Conservation (phyloP, 495 filamentous ascomycete species). For the Staphylotrichum longicolle region DNA sequence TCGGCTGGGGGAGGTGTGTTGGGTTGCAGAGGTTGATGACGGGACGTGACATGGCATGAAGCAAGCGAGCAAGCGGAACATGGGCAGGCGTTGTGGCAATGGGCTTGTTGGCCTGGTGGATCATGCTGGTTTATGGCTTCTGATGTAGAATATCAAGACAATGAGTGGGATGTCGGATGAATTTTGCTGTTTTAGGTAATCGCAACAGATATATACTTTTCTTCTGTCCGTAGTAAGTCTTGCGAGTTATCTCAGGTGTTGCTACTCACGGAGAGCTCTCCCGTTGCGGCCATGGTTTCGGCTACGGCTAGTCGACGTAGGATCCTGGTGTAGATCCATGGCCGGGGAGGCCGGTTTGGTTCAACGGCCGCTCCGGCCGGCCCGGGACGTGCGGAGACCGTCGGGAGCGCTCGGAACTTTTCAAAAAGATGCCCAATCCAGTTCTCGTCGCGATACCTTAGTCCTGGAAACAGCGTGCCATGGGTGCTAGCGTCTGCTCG, state of each 20-base stretch:
- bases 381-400: not conserved
- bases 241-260: too few species aligned
- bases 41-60: not conserved
- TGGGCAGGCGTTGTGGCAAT: constrained; percentile 7
- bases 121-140: not conserved
- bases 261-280: too few species aligned
- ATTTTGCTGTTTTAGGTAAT: not conserved
- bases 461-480: too few species aligned
- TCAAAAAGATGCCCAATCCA: too few species aligned
- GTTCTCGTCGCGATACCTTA: too few species aligned
- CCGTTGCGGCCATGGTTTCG: too few species aligned
- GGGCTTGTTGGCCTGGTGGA: not conserved
- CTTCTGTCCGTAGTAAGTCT: not conserved
- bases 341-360: constrained; percentile 2
- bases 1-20: not conserved
- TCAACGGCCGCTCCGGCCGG: too few species aligned
- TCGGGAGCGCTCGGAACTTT: too few species aligned
- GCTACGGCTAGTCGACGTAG: not conserved
- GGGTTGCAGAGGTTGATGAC: not conserved
- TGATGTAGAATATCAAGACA: not conserved
- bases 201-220: not conserved
- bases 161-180: not conserved
- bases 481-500: too few species aligned
- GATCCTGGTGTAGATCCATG: constrained; percentile 1
- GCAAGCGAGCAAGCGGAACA: not conserved